Percentiles rank a stretch among this genome's conserved stretches.
These are phyloP conservation scores for Phalaenopsis aphrodite DNA, from an alignment of 106 monocot species.

Conservation along the genomic window DNA sequence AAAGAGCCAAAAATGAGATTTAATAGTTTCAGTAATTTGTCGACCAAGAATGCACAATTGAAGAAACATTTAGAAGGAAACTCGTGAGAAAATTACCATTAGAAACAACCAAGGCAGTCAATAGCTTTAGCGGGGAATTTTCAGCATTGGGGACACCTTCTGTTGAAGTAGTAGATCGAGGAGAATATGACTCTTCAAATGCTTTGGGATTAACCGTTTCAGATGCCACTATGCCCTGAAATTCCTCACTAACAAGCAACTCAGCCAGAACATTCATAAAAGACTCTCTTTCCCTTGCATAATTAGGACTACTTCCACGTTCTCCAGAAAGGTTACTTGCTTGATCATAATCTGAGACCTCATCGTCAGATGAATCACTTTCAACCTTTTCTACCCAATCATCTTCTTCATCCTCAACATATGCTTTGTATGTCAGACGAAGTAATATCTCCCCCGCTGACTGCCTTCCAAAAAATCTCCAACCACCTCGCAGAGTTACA, in stretches of 20 bases:
- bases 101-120: constrained; percentile 17
- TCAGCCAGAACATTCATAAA: constrained; percentile 80
- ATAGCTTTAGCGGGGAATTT: constrained; percentile 23
- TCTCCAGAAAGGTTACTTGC: constrained; percentile 12
- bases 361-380: constrained; percentile 58
- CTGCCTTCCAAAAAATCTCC: constrained; percentile 27
- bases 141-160: constrained; percentile 16
- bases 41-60: not conserved
- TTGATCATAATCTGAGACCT: constrained; percentile 17
- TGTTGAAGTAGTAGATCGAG: constrained; percentile 18
- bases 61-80: not conserved
- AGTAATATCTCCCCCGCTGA: constrained; percentile 53
- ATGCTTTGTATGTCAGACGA: constrained; percentile 64
- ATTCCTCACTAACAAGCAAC: constrained; percentile 94
- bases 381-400: constrained; percentile 28
- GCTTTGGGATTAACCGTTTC: constrained; percentile 39
- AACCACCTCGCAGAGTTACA: constrained; percentile 43
- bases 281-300: constrained; percentile 56
- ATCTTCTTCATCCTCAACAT: constrained; percentile 76
- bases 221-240: constrained; percentile 91
- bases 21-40: not conserved
- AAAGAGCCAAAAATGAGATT: not conserved
- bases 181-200: constrained; percentile 20
- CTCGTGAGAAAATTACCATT: constrained; percentile 19
- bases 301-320: constrained; percentile 7